Conservation (phyloP, 2,329 filamentous ascomycete species). For the Aureobasidium sp. region DNA sequence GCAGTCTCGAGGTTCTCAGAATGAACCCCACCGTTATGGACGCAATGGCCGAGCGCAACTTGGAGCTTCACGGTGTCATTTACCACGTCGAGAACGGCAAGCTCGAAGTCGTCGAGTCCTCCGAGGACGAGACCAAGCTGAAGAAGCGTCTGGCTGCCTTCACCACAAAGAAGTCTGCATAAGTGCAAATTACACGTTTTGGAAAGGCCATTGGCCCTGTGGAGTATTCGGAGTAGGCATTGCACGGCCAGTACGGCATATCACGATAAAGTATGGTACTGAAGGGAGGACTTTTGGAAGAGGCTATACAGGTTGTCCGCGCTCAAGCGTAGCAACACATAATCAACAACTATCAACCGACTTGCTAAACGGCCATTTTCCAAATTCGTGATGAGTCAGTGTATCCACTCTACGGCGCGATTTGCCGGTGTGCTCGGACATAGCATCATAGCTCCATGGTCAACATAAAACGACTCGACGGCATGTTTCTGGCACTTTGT, state of each 20-base stretch:
- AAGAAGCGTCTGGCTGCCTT: conserved; percentile 18
- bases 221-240: conserved; percentile 1
- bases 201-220: background rate
- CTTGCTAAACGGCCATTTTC: background rate
- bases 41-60: conserved; percentile 59
- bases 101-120: conserved; percentile 43
- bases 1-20: conserved; percentile 59
- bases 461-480: background rate
- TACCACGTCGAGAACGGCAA: conserved; percentile 58
- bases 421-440: background rate
- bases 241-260: background rate
- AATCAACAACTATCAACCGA: background rate
- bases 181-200: background rate
- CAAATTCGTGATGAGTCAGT: background rate
- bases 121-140: conserved; percentile 24
- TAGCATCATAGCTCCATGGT: conserved; percentile 2
- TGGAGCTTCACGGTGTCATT: conserved; percentile 70
- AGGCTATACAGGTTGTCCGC: background rate
- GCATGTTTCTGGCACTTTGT: background rate
- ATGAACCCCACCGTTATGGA: conserved; percentile 62
- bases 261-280: background rate
- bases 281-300: background rate
- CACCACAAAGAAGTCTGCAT: conserved; percentile 7
- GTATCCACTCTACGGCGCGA: background rate
- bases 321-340: background rate